A percentile compares a stretch with the other conserved stretches of the same genome.
phyloP scores from a whole-genome alignment of 352 stramenopile genomes.

The Discostella stelligera region DNA sequence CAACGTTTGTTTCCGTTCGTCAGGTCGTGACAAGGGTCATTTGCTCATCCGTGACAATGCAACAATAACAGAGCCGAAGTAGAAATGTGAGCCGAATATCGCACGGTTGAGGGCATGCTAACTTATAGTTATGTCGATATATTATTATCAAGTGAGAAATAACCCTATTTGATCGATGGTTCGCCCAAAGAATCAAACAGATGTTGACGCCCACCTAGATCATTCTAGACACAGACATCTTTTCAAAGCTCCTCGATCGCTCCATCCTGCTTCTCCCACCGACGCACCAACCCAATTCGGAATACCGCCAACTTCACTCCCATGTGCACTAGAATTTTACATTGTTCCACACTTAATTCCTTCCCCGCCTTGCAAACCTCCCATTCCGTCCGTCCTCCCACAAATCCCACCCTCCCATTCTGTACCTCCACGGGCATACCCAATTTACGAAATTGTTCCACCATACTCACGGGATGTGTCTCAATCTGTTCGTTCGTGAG shows the following conservation, averaged over 20 bases:
- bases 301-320: constrained; percentile 82
- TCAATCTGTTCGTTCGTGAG: constrained; percentile 88
- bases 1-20: neutral
- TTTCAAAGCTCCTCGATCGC: constrained; percentile 53
- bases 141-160: neutral
- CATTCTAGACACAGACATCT: neutral
- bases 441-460: constrained; percentile 89
- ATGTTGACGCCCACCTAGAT: no score
- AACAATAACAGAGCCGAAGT: neutral
- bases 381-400: constrained; percentile 84
- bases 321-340: constrained; percentile 90
- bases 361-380: constrained; percentile 93
- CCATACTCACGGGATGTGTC: constrained; percentile 92
- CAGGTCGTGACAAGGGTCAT: neutral
- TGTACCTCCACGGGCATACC: constrained; percentile 95
- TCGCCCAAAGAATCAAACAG: no score
- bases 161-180: neutral
- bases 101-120: neutral
- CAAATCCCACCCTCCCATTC: constrained; percentile 91
- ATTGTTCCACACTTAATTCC: constrained; percentile 92
- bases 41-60: neutral
- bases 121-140: neutral
- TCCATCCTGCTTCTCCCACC: constrained; percentile 72
- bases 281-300: constrained; percentile 79
- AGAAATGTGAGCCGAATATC: no score